Evolutionary conservation across 768 basidiomycete genomes (phyloP).

Genomic region (Lentinula sp.): DNA sequence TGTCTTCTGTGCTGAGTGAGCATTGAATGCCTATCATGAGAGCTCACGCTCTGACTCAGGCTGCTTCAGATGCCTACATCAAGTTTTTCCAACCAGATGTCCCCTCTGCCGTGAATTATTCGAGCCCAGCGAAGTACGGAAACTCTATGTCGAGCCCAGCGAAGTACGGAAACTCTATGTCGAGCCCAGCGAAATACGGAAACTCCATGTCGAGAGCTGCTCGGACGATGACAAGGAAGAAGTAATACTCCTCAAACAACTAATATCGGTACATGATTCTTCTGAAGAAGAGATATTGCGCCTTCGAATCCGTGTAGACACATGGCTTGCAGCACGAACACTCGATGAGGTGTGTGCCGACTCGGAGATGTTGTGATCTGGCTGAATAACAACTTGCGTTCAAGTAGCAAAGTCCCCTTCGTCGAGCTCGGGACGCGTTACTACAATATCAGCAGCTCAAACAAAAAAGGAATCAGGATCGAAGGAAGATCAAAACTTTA

Average conservation of each 20-base stretch:
- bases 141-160: conserved; percentile 4
- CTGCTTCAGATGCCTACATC: not conserved
- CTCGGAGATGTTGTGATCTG: not conserved
- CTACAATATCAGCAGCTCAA: not conserved
- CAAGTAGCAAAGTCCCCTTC: not conserved
- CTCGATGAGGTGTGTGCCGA: not conserved
- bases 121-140: not conserved
- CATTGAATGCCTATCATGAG: not conserved
- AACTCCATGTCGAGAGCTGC: conserved; percentile 3
- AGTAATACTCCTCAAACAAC: not conserved
- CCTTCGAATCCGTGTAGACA: not conserved
- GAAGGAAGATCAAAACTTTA: not conserved
- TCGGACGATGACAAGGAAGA: not conserved
- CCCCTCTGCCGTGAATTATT: conserved; percentile 1
- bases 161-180: conserved; percentile 4
- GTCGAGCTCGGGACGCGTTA: not conserved
- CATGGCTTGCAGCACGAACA: not conserved
- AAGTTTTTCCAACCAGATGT: not conserved
- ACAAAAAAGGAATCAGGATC: not conserved
- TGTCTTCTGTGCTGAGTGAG: conserved; percentile 3
- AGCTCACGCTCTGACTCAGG: no score
- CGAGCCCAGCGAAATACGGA: conserved; percentile 3
- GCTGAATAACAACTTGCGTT: not conserved
- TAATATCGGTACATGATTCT: not conserved
- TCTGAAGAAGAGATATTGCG: conserved; percentile 1